Base-by-base conservation (phyloP, 345 rosid genomes). In the Moringa oleifera region DNA sequence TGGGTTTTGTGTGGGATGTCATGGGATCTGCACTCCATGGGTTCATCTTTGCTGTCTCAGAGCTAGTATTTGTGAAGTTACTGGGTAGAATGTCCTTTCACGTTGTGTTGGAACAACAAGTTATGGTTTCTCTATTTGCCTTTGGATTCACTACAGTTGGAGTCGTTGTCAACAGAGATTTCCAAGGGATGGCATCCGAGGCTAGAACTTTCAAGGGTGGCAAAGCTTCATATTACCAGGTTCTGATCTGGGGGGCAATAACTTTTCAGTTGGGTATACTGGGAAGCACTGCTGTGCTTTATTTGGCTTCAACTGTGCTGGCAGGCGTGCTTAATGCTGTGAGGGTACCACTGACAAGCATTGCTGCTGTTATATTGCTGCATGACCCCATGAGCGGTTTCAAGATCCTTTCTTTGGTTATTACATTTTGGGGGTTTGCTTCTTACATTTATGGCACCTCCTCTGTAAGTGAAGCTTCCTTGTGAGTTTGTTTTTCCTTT, bases 341-440 rank as follows among this genome's bases (percentile, higher is more conserved):
- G 11, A 81, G 96, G 73, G 95, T 89, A 8, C 98, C 98, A 0
- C 49, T 89, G 57, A 92, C 93, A 0, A 77, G 93, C 72, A 53
- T 89, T 23, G 95, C 89, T 0, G 95, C 96, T 2, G 90, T 89
- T 4, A 85, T 89, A 68, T 33, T 89, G 75, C 64, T 91, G 55
- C 80, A 85, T 58, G 96, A 91, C 57, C 89, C 96, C 0, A 87
- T 89, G 98, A 85, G 95, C 10, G 93, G 96, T 5, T 87, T 92
- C 62, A 92, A 92, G 80, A 87, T 89, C 54, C 73, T 89, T 10
- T 87, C 98, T n/a, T 54, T 89, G 60, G n/a, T 81, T 23, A 58
- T 85, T n/a, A 87, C 95, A 0, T 81, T 87, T 23, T 92, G 96
- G 96, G 96, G 98, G 55, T 87, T 89, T 51, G 83, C 66, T 52